phyloP scores from a whole-genome alignment of 2,329 filamentous ascomycete genomes.

The Botrytis deweyae region DNA sequence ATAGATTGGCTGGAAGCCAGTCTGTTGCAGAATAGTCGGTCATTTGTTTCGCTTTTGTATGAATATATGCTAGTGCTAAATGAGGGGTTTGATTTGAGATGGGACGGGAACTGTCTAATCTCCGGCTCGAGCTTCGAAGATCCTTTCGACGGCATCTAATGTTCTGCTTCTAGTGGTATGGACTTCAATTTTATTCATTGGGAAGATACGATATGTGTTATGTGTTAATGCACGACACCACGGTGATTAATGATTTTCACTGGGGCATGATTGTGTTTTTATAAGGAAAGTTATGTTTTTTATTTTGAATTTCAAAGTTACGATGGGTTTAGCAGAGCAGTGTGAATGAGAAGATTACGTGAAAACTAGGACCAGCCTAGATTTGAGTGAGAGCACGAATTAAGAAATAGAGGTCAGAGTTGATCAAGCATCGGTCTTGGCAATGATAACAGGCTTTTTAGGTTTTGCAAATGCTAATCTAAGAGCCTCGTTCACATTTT shows the following conservation, averaged over 20 bases:
- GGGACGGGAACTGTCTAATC: neutral
- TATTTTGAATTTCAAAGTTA: neutral
- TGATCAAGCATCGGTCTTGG: neutral
- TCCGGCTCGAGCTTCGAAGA: neutral
- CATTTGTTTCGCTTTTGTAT: no score
- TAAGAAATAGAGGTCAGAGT: neutral
- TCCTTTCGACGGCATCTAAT: neutral
- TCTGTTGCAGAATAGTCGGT: no score
- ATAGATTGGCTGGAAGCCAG: no score
- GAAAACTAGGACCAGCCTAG: neutral
- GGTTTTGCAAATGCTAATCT: neutral
- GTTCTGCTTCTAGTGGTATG: neutral
- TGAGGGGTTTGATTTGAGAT: neutral
- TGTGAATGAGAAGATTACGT: neutral
- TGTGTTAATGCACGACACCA: neutral
- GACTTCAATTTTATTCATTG: neutral
- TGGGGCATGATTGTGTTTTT: neutral
- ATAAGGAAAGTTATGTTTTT: neutral
- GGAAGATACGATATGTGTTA: neutral
- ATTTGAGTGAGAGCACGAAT: neutral
- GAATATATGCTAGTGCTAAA: no score
- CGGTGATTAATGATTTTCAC: neutral
- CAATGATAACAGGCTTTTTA: neutral
- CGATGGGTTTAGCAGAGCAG: neutral
- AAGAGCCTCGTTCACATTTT: rapidly evolving